Evolutionary conservation across 257 asterid species (phyloP).

Genomic region (Ilex asprella): DNA sequence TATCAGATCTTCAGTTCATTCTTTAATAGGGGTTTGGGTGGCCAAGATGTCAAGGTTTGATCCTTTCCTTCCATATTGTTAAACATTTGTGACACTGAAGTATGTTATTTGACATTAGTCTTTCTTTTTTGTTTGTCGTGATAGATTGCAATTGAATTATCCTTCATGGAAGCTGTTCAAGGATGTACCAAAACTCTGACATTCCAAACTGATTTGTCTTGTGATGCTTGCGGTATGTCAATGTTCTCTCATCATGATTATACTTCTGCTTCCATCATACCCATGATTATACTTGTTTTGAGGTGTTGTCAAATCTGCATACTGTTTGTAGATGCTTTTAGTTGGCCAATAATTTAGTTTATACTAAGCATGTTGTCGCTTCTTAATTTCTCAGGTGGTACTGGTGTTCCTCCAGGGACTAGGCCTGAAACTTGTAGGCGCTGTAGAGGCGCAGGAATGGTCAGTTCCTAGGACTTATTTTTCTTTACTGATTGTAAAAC

Average conservation of each 20-base stretch:
- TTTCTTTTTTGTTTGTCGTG: conserved; percentile 7
- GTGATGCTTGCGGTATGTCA: conserved; percentile 72
- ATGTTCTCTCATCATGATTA: conserved; percentile 4
- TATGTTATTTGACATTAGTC: neutral
- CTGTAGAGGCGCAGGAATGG: conserved; percentile 90
- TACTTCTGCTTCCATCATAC: neutral
- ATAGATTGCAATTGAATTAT: conserved; percentile 62
- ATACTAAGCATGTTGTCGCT: neutral
- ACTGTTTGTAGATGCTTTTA: too few species aligned
- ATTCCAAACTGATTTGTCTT: conserved; percentile 57
- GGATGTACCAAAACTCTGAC: conserved; percentile 83
- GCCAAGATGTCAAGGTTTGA: conserved; percentile 78
- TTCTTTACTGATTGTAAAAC: conserved; percentile 5
- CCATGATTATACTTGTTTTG: neutral
- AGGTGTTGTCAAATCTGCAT: too few species aligned
- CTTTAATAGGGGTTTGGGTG: conserved; percentile 56
- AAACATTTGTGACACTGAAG: neutral
- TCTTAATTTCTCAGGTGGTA: conserved; percentile 59
- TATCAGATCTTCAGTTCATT: conserved; percentile 53
- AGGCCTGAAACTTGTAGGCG: conserved; percentile 88
- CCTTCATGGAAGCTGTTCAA: conserved; percentile 98
- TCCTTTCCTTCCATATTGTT: conserved; percentile 1
- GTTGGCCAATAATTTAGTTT: too few species aligned
- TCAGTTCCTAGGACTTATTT: conserved; percentile 29
- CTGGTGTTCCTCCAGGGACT: conserved; percentile 98